Percentiles rank a stretch among this genome's conserved stretches.
phyloP scores from a whole-genome alignment of 805 yeast species.

The Candida andamanensis region DNA sequence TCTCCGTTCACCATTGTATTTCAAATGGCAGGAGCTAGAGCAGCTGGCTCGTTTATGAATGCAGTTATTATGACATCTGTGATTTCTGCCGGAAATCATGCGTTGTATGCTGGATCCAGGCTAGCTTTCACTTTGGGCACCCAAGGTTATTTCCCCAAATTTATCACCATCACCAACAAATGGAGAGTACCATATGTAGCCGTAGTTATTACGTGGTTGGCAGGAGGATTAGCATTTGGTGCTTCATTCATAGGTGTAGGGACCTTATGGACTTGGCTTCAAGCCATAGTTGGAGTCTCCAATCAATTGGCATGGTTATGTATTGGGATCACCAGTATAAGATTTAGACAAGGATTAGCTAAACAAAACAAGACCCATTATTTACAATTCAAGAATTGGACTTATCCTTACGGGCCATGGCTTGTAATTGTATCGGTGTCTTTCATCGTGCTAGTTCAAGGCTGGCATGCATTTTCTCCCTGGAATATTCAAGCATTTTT shows the following conservation, averaged over 20 bases:
- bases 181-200: constrained; percentile 47
- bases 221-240: constrained; percentile 57
- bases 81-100: constrained; percentile 52
- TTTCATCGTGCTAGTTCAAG: constrained; percentile 47
- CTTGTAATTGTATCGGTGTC: constrained; percentile 38
- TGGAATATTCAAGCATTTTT: constrained; percentile 40
- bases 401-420: constrained; percentile 49
- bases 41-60: constrained; percentile 42
- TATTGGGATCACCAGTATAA: constrained; percentile 44
- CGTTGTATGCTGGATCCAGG: constrained; percentile 47
- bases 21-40: constrained; percentile 38
- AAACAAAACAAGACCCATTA: constrained; percentile 40
- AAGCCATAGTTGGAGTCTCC: constrained; percentile 48
- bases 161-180: constrained; percentile 39
- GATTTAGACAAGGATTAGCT: constrained; percentile 44
- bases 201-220: constrained; percentile 45
- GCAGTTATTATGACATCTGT: constrained; percentile 54
- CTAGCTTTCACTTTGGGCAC: constrained; percentile 46
- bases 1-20: constrained; percentile 42
- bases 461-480: constrained; percentile 48
- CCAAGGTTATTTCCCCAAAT: constrained; percentile 43
- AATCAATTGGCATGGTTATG: constrained; percentile 49
- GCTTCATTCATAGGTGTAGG: constrained; percentile 53
- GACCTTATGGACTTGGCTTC: constrained; percentile 49
- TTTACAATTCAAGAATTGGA: constrained; percentile 42